These are phyloP conservation scores for Scutellaria baicalensis DNA, from an alignment of 257 asterid species.

Conservation along the genomic window DNA sequence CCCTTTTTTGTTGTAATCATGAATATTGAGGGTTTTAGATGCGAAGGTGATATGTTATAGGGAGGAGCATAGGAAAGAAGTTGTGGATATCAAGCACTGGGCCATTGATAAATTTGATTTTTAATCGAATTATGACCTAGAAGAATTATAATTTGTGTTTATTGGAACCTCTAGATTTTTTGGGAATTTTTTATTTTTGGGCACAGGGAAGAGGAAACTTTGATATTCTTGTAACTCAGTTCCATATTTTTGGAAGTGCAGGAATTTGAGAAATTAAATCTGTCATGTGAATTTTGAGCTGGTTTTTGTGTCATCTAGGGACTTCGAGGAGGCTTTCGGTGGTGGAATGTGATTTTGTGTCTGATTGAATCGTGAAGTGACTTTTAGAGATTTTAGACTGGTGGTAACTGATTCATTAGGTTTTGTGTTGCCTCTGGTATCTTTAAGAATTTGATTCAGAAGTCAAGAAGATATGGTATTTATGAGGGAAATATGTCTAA, in stretches of 20 bases:
- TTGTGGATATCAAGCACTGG: constrained; percentile 5
- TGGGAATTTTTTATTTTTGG: background rate
- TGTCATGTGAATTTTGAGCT: background rate
- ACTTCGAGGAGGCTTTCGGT: no score
- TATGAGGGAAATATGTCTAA: background rate
- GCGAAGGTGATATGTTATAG: background rate
- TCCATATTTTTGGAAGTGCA: background rate
- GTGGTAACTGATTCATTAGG: background rate
- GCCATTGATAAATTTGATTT: background rate
- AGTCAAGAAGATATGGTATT: background rate
- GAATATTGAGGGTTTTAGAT: background rate
- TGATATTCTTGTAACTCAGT: background rate
- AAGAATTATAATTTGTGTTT: background rate
- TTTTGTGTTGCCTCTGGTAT: background rate
- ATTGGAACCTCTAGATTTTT: background rate
- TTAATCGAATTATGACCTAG: background rate
- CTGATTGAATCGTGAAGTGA: background rate
- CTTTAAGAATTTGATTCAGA: background rate
- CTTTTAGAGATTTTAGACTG: background rate
- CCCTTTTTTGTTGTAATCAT: background rate
- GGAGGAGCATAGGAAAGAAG: background rate
- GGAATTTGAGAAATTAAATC: background rate
- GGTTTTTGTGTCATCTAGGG: no score
- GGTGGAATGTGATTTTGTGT: background rate
- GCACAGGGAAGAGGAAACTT: no score